Base-by-base conservation (phyloP, 768 basidiomycete species). In the Leccinum fibrillosum region DNA sequence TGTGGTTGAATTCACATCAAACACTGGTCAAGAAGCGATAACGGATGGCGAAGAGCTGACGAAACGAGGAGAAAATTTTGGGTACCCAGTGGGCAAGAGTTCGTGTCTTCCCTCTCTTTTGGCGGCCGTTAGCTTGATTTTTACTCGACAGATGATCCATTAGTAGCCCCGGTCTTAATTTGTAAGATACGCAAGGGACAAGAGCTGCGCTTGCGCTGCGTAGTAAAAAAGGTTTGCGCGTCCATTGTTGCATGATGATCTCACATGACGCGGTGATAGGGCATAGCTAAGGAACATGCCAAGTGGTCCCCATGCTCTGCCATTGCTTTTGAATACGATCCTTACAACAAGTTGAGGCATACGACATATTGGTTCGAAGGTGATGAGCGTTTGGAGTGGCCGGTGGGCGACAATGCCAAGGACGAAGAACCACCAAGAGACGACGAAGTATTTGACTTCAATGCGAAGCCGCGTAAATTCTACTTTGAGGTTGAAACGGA, bases 251-350 rank as follows among this genome's bases (percentile, higher is more conserved):
- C 21, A 6, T 23, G 32, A 30, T 28, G 53, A 30, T 35, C 49
- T 37, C 23, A 56, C 58, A 49, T 44, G 54, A 21, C 23, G 32
- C 13, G 21, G 21, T 47, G 35, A n/a, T 66, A 98, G 96, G 96
- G 96, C 44, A 88, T 97, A 59, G 94, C 96, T 4, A 98, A 98
- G 78, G 94, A 97, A 71, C 97, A 99, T 69, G 94, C 97, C 12
- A 99, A 99, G 76, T 99, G 96, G 93, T 96, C 94, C 0, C 96
- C 97, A 12, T 91, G 94, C 59, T 90, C 94, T 2, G 94, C 97
- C 8, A 88, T 99, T 17, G 85, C 88, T 8, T 98, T 96, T 63
- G 97, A 99, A 76, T 99, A 99, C 62, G 97, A 99, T 73, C 97
- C 97, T 12, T 83, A 98, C 78, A 99, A 99, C 77, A 94, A 94